Conservation (phyloP, 2,329 filamentous ascomycete species). For the Trichoderma brevicompactum region DNA sequence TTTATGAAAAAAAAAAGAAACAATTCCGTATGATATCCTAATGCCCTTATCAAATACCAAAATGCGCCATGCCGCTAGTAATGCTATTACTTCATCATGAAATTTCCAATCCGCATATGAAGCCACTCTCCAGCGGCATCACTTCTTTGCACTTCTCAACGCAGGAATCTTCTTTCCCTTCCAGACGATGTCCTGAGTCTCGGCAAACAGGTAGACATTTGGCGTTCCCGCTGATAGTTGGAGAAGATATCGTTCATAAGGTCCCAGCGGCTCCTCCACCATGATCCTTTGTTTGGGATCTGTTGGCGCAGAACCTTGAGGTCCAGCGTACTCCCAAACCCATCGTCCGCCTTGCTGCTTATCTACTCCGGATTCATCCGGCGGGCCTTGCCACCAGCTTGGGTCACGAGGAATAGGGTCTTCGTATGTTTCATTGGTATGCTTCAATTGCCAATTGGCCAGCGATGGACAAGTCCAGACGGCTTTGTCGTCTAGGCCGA, state of each 20-base stretch:
- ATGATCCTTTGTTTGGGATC: conserved; percentile 48
- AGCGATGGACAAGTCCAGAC: conserved; percentile 55
- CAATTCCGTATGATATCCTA: not conserved
- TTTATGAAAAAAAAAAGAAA: no score
- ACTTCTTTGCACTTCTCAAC: not conserved
- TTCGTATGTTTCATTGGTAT: conserved; percentile 39
- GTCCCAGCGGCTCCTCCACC: conserved; percentile 58
- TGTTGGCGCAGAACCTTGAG: conserved; percentile 47
- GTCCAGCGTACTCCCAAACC: conserved; percentile 59
- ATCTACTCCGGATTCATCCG: conserved; percentile 34
- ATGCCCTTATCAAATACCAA: not conserved
- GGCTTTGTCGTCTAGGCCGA: conserved; percentile 53
- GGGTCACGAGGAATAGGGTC: conserved; percentile 45
- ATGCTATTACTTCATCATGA: no score
- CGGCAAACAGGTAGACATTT: conserved; percentile 50
- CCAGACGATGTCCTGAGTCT: conserved; percentile 30
- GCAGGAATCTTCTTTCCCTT: conserved; percentile 22
- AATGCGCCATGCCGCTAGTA: not conserved
- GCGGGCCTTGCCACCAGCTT: conserved; percentile 39
- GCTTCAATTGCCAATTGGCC: conserved; percentile 50
- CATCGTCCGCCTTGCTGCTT: conserved; percentile 46
- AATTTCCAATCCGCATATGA: not conserved
- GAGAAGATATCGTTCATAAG: conserved; percentile 56
- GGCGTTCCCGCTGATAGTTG: conserved; percentile 50
- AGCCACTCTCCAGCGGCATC: not conserved